Evolutionary conservation across 371 early-diverging fungal genomes (phyloP).

Genomic region (Funneliformis caledonium): DNA sequence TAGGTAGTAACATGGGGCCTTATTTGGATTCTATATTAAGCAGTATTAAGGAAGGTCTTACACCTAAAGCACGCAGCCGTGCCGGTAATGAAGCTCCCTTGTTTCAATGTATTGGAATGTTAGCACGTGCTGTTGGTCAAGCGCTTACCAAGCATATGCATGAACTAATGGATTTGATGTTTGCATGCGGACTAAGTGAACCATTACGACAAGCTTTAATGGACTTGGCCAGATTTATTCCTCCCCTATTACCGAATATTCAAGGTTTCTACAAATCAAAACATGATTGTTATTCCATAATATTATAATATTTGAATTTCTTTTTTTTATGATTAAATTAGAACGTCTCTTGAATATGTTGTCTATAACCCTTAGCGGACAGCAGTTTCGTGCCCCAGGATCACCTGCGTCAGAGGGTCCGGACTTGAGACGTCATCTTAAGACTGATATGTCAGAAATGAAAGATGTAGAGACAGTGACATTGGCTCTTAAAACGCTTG

Average conservation of each 20-base stretch:
- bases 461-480: slow-evolving; percentile 81
- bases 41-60: slow-evolving; percentile 77
- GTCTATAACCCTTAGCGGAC: slow-evolving; percentile 84
- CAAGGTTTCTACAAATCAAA: slow-evolving; percentile 65
- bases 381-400: slow-evolving; percentile 84
- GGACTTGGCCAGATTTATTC: slow-evolving; percentile 82
- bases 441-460: slow-evolving; percentile 54
- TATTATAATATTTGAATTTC: background rate
- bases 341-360: slow-evolving; percentile 89
- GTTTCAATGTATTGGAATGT: slow-evolving; percentile 86
- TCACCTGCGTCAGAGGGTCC: slow-evolving; percentile 58
- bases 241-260: slow-evolving; percentile 81
- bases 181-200: slow-evolving; percentile 84
- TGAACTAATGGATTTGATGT: slow-evolving; percentile 91
- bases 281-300: background rate
- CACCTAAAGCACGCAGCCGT: slow-evolving; percentile 43
- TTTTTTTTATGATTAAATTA: slow-evolving; percentile 41
- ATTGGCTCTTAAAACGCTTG: slow-evolving; percentile 86
- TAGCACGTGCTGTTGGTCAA: slow-evolving; percentile 90
- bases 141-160: slow-evolving; percentile 85
- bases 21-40: slow-evolving; percentile 78
- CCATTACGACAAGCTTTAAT: slow-evolving; percentile 81
- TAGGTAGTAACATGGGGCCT: slow-evolving; percentile 79
- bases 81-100: slow-evolving; percentile 65
- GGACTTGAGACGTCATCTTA: slow-evolving; percentile 33